These are phyloP conservation scores for Hypoxylon sp. DNA, from an alignment of 2,329 filamentous ascomycete genomes.

Conservation along the genomic window DNA sequence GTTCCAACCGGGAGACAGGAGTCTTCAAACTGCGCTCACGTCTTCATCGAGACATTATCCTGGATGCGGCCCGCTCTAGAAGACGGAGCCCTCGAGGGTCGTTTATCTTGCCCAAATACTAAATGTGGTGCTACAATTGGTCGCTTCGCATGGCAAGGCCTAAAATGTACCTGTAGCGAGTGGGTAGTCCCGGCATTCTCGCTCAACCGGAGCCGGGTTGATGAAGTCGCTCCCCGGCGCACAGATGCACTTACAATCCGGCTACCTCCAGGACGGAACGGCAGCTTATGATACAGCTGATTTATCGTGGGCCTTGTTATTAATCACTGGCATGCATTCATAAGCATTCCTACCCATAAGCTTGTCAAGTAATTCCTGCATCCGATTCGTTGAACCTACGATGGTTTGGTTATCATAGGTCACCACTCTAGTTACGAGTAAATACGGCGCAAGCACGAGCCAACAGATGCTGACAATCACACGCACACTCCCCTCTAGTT, in stretches of 20 bases:
- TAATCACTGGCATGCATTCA: constrained; percentile 4
- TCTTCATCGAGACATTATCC: constrained; percentile 91
- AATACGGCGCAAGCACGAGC: constrained; percentile 38
- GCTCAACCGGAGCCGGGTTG: constrained; percentile 84
- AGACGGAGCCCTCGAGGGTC: constrained; percentile 84
- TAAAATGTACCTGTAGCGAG: constrained; percentile 89
- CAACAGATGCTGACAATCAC: constrained; percentile 37
- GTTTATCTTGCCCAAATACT: constrained; percentile 83
- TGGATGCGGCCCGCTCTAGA: constrained; percentile 94
- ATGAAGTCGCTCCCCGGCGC: constrained; percentile 68
- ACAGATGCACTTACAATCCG: constrained; percentile 64
- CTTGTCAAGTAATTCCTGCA: constrained; percentile 17
- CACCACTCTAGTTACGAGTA: constrained; percentile 6
- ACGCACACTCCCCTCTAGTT: constrained; percentile 24
- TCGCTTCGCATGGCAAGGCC: constrained; percentile 96
- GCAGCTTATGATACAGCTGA: constrained; percentile 56
- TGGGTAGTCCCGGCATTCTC: constrained; percentile 95
- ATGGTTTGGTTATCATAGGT: constrained; percentile 16
- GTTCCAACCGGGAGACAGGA: constrained; percentile 52
- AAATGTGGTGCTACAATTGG: constrained; percentile 88
- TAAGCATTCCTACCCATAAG: constrained; percentile 14
- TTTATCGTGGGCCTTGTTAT: constrained; percentile 20
- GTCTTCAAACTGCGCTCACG: constrained; percentile 77
- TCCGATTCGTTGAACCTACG: constrained; percentile 17
- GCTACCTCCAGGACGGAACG: constrained; percentile 65